Evolutionary conservation across 305 asterid species (phyloP).

Genomic region (Ajuga reptans): DNA sequence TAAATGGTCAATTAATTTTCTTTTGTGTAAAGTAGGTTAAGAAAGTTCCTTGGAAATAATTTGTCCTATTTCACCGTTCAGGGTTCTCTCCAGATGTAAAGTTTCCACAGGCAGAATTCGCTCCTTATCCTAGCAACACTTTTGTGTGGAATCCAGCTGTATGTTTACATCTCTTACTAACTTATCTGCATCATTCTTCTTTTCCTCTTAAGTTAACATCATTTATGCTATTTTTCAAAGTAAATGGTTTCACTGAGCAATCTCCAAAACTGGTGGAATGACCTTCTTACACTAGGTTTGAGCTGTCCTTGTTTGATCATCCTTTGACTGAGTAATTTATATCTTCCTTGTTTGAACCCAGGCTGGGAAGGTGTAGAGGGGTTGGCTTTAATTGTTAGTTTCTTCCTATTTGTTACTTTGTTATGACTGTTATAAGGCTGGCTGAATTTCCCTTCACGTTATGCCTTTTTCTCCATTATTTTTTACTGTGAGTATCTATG

Average conservation of each 20-base stretch:
- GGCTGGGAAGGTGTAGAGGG: constrained; percentile 5
- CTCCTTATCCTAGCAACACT: constrained; percentile 57
- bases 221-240: constrained; percentile 6
- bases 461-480: background rate
- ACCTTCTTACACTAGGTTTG: background rate
- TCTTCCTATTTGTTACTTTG: background rate
- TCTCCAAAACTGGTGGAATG: background rate
- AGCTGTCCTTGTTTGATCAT: constrained; percentile 9
- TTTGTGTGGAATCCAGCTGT: constrained; percentile 93
- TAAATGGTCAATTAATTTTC: constrained; percentile 22
- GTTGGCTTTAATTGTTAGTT: background rate
- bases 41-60: constrained; percentile 8
- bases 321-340: background rate
- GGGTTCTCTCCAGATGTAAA: constrained; percentile 89
- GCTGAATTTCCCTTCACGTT: background rate
- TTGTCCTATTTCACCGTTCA: constrained; percentile 33
- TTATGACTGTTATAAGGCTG: background rate
- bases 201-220: constrained; percentile 5
- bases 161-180: constrained; percentile 27
- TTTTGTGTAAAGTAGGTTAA: constrained; percentile 5
- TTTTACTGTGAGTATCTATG: too few species aligned
- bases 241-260: background rate
- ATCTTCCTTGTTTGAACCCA: background rate
- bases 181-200: constrained; percentile 10
- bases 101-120: constrained; percentile 83